A percentile compares a stretch with the other conserved stretches of the same genome.
These are phyloP conservation scores for Diplosphaera chodatii DNA, from an alignment of 139 green algal genomes.

Conservation along the genomic window DNA sequence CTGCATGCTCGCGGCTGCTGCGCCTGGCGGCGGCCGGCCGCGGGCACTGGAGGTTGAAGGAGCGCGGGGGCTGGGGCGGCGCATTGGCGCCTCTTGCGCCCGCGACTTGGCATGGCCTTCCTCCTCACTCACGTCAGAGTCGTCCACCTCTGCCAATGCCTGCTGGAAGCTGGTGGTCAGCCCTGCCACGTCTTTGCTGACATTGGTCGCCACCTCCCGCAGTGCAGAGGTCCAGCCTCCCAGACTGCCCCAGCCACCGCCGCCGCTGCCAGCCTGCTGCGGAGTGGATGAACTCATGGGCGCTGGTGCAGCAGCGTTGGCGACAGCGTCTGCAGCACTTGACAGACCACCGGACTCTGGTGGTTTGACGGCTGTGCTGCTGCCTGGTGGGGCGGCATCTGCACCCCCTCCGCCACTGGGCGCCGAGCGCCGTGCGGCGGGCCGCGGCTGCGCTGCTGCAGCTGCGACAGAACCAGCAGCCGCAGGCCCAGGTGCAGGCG, in stretches of 20 bases:
- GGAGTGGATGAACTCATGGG: not conserved
- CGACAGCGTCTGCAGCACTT: too few relatives aligned
- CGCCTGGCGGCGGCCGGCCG: not conserved
- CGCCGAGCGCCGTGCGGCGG: too few relatives aligned
- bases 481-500: too few relatives aligned
- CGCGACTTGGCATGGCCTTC: not conserved
- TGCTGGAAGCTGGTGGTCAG: conserved; percentile 20
- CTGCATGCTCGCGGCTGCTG: not conserved
- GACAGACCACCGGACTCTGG: too few relatives aligned
- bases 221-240: conserved; percentile 2
- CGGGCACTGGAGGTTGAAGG: not conserved
- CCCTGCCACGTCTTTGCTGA: conserved; percentile 16
- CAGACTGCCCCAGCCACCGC: conserved; percentile 12
- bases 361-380: too few relatives aligned
- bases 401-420: too few relatives aligned
- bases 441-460: too few relatives aligned
- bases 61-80: not conserved
- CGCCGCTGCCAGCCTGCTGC: not conserved
- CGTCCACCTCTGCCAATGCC: not conserved
- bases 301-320: too few relatives aligned
- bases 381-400: too few relatives aligned
- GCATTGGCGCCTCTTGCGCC: not conserved
- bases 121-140: conserved; percentile 2
- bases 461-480: too few relatives aligned
- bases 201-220: conserved; percentile 1